These are phyloP conservation scores for Paecilomyces sp. DNA, from an alignment of 2,329 filamentous ascomycete species.

Conservation along the genomic window DNA sequence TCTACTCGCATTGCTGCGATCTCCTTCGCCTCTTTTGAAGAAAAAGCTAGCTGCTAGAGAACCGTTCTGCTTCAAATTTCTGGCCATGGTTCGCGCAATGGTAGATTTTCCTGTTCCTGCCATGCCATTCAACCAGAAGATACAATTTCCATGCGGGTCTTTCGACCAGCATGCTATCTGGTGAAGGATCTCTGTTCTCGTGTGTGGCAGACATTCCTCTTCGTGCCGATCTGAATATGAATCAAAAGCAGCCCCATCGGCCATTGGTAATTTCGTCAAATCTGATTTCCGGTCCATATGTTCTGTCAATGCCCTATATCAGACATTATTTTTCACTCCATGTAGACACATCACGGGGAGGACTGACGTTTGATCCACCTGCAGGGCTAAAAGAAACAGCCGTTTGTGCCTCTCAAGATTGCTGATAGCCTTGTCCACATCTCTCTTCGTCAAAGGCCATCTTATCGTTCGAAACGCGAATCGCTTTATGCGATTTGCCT, in stretches of 20 bases:
- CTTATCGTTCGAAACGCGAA: constrained; percentile 18
- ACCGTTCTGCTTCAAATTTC: constrained; percentile 8
- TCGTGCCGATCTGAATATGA: constrained; percentile 8
- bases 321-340: background rate
- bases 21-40: constrained; percentile 38
- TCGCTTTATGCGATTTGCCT: constrained; percentile 10
- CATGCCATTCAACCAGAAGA: constrained; percentile 33
- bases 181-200: constrained; percentile 14
- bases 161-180: constrained; percentile 18
- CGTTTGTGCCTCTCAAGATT: constrained; percentile 17
- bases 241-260: constrained; percentile 13
- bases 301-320: background rate
- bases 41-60: constrained; percentile 36
- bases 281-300: constrained; percentile 8
- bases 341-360: background rate
- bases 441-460: constrained; percentile 20
- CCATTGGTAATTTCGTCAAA: constrained; percentile 8
- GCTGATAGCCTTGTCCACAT: constrained; percentile 13
- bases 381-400: constrained; percentile 16
- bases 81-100: constrained; percentile 27
- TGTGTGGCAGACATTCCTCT: constrained; percentile 17
- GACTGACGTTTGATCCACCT: constrained; percentile 20
- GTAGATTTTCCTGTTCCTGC: constrained; percentile 25
- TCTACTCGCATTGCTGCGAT: constrained; percentile 26
- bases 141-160: constrained; percentile 10